Evolutionary conservation across 345 rosid species (phyloP).

Genomic region (Salix purpurea): DNA sequence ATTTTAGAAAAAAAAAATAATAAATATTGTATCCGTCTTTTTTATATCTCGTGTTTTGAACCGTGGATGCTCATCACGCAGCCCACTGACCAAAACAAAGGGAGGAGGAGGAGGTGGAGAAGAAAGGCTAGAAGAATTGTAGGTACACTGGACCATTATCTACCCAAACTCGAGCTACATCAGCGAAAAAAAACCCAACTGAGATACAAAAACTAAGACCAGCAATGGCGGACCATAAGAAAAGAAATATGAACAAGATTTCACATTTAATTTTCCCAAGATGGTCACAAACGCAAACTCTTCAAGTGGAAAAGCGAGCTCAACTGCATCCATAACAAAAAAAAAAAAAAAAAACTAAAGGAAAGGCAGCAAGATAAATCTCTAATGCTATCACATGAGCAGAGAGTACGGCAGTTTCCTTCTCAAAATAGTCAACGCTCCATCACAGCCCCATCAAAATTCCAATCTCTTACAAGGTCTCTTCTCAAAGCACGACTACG

Average conservation of each 20-base stretch:
- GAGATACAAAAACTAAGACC: neutral
- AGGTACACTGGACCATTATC: neutral
- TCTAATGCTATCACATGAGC: slow-evolving; percentile 19
- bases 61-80: no score
- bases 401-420: neutral
- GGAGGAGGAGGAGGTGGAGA: neutral
- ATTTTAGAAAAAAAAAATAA: no score
- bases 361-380: slow-evolving; percentile 2
- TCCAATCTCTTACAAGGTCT: slow-evolving; percentile 95
- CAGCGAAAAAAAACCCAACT: neutral
- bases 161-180: neutral
- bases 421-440: slow-evolving; percentile 35
- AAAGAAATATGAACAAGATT: slow-evolving; percentile 11
- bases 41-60: no score
- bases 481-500: slow-evolving; percentile 86
- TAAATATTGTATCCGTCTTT: no score
- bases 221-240: neutral
- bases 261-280: slow-evolving; percentile 13
- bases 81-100: neutral
- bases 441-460: slow-evolving; percentile 58
- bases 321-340: slow-evolving; percentile 16
- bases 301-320: slow-evolving; percentile 20
- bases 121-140: neutral
- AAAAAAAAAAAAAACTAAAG: neutral
- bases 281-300: slow-evolving; percentile 27